Percentiles rank a stretch among this genome's conserved stretches.
phyloP scores from a whole-genome alignment of 352 stramenopile genomes.

The Phytophthora brassicae region DNA sequence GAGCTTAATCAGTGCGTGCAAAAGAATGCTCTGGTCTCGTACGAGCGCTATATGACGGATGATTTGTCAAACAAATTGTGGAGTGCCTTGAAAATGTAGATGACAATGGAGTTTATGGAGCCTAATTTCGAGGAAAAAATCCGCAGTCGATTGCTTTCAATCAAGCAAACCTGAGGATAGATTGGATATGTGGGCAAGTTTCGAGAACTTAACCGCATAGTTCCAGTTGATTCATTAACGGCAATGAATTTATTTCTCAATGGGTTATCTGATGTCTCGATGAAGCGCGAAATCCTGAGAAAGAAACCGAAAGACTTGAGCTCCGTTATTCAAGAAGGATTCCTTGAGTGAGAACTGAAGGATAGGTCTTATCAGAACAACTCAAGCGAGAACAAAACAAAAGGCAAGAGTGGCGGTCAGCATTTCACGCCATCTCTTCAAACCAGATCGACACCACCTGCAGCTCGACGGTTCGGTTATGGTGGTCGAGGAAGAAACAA shows the following conservation, averaged over 20 bases:
- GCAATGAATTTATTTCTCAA: neutral
- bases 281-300: neutral
- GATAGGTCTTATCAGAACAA: no score
- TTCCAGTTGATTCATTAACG: neutral
- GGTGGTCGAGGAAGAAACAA: no score
- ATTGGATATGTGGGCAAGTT: neutral
- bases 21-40: slow-evolving; percentile 5
- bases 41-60: no score
- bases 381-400: no score
- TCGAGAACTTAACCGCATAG: neutral
- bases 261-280: neutral
- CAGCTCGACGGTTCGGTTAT: no score
- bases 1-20: neutral
- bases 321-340: neutral
- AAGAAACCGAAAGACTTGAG: neutral
- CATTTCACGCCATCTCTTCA: no score
- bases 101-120: neutral
- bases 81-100: neutral
- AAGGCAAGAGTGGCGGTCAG: no score
- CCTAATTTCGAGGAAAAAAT: neutral
- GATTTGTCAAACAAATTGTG: no score
- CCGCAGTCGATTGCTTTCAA: neutral
- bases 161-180: neutral
- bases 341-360: no score
- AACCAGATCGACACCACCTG: no score